Conservation (phyloP, 148 eudicot species). For the Rhododendron griersonianum region DNA sequence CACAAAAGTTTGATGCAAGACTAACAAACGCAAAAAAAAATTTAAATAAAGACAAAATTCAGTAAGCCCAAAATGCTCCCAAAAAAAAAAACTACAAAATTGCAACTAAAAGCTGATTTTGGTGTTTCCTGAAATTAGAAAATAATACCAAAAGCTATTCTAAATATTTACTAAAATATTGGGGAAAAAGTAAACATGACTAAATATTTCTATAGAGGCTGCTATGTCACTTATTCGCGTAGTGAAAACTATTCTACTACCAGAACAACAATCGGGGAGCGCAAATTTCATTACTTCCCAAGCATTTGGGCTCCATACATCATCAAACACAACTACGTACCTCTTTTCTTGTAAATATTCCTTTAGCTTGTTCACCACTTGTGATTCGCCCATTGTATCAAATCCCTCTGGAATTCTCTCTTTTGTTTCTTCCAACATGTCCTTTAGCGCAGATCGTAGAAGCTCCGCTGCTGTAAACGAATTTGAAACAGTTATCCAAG, state of each 20-base stretch:
- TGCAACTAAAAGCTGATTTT: too few species aligned
- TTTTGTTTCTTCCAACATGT: not conserved
- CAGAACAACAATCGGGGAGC: not conserved
- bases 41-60: too few species aligned
- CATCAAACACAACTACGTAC: conserved; percentile 8
- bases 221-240: not conserved
- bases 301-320: not conserved
- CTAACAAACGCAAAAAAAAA: too few species aligned
- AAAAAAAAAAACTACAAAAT: too few species aligned
- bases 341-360: not conserved
- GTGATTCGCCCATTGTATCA: not conserved
- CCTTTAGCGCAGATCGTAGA: not conserved
- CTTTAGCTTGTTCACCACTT: conserved; percentile 2
- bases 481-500: not conserved
- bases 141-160: too few species aligned
- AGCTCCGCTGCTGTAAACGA: not conserved
- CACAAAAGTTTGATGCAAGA: too few species aligned
- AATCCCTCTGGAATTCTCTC: not conserved
- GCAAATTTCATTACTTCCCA: conserved; percentile 2
- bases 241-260: not conserved
- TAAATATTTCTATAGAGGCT: not conserved
- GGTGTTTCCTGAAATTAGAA: too few species aligned
- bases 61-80: too few species aligned
- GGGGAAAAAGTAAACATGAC: not conserved
- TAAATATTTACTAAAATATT: too few species aligned